phyloP scores from a whole-genome alignment of 179 eudicot genomes.

The Amaranthus tricolor region DNA sequence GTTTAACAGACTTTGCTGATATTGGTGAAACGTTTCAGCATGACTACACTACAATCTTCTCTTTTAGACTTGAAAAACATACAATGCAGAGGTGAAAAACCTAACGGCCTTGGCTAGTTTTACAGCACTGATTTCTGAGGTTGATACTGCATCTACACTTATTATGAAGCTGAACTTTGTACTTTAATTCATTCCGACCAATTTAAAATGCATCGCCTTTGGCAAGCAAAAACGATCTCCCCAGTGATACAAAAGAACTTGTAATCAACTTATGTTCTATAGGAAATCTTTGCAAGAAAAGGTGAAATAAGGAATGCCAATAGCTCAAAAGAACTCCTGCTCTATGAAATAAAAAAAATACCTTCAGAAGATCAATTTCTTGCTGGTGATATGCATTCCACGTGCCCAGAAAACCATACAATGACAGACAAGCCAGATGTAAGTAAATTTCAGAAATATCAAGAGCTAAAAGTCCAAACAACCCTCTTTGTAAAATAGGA shows the following conservation, averaged over 20 bases:
- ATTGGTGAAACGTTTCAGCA: background rate
- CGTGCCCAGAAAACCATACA: constrained; percentile 24
- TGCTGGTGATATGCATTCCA: constrained; percentile 55
- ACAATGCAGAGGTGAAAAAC: background rate
- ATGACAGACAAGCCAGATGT: constrained; percentile 30
- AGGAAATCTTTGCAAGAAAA: background rate
- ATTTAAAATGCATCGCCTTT: background rate
- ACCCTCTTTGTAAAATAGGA: background rate
- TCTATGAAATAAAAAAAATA: constrained; percentile 23
- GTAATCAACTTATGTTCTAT: background rate
- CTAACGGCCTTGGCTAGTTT: background rate
- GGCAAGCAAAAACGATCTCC: constrained; percentile 7
- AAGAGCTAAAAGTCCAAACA: background rate
- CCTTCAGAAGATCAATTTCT: constrained; percentile 99
- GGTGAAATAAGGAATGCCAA: background rate
- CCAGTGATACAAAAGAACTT: background rate
- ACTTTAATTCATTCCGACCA: background rate
- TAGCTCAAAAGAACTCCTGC: constrained; percentile 1
- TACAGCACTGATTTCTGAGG: background rate
- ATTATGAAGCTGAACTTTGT: background rate
- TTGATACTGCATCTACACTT: background rate
- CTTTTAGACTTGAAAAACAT: background rate
- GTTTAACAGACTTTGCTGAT: background rate
- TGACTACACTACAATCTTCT: constrained; percentile 1
- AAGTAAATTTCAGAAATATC: constrained; percentile 17